These are phyloP conservation scores for Salix viminalis DNA, from an alignment of 345 rosid species.

Conservation along the genomic window DNA sequence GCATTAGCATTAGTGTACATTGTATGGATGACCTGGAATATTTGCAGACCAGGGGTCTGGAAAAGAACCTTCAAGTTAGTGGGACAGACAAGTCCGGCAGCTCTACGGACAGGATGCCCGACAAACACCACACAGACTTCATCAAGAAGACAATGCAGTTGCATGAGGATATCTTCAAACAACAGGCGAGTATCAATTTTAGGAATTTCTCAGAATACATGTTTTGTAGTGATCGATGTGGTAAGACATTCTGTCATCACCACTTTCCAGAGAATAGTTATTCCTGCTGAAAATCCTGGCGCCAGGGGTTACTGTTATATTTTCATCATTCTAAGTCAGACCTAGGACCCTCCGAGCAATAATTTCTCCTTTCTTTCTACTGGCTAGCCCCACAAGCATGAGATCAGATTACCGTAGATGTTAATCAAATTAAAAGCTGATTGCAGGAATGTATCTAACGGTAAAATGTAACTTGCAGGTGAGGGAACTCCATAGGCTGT, in stretches of 20 bases:
- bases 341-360: background rate
- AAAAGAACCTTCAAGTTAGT: conserved; percentile 14
- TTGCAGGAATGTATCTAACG: background rate
- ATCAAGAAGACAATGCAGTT: conserved; percentile 73
- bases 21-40: conserved; percentile 42
- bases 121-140: conserved; percentile 45
- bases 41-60: conserved; percentile 23
- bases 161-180: conserved; percentile 68
- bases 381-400: background rate
- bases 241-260: background rate
- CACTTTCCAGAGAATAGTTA: background rate
- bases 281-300: background rate
- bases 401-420: background rate
- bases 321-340: background rate
- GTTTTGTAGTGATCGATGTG: background rate
- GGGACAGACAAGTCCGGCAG: conserved; percentile 11
- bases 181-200: conserved; percentile 45
- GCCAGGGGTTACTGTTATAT: background rate
- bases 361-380: background rate
- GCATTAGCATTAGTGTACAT: conserved; percentile 26
- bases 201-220: background rate
- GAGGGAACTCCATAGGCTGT: conserved; percentile 71
- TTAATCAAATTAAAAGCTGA: background rate
- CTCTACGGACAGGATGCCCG: conserved; percentile 46
- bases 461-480: conserved; percentile 47